Percentiles rank a stretch among this genome's conserved stretches.
These are phyloP conservation scores for Rhizophlyctis rosea DNA, from an alignment of 192 early-diverging fungal genomes.

Conservation along the genomic window DNA sequence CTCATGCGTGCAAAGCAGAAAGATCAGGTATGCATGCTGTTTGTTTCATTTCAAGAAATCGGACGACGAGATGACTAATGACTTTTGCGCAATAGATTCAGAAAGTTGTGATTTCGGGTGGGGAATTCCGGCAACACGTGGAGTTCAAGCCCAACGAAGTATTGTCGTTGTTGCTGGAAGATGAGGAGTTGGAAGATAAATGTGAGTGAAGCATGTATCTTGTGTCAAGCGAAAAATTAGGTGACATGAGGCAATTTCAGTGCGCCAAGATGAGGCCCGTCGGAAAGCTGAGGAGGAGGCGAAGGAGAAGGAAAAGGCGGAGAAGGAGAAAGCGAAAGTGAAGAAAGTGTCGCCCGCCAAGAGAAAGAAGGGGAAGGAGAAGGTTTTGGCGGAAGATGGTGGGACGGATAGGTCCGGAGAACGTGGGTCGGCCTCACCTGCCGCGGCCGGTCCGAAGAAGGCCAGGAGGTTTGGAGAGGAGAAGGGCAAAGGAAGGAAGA, in stretches of 20 bases:
- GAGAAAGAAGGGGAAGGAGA: neutral
- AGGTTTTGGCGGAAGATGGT: too few relatives aligned
- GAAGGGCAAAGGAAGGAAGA: neutral
- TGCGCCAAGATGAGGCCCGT: conserved; percentile 10
- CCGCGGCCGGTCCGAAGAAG: neutral
- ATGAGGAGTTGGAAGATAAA: conserved; percentile 49
- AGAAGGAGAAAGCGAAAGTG: neutral
- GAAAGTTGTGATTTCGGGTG: conserved; percentile 90
- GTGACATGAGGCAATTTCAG: neutral
- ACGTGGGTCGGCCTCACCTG: neutral
- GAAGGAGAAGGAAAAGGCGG: conserved; percentile 12
- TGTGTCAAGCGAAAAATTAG: neutral
- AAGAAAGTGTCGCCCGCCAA: neutral
- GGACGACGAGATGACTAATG: neutral
- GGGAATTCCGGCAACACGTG: conserved; percentile 71
- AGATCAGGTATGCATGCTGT: conserved; percentile 57
- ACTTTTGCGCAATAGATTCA: too few relatives aligned
- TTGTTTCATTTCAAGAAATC: neutral
- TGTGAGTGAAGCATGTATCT: conserved; percentile 1
- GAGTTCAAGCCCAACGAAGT: conserved; percentile 90
- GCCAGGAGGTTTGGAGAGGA: neutral
- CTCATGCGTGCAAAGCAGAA: conserved; percentile 78
- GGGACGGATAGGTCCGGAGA: neutral
- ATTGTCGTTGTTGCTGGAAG: conserved; percentile 78
- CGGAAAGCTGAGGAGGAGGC: conserved; percentile 12